phyloP scores from a whole-genome alignment of 176 grass and related monocot genomes.

The Aechmea fasciata region DNA sequence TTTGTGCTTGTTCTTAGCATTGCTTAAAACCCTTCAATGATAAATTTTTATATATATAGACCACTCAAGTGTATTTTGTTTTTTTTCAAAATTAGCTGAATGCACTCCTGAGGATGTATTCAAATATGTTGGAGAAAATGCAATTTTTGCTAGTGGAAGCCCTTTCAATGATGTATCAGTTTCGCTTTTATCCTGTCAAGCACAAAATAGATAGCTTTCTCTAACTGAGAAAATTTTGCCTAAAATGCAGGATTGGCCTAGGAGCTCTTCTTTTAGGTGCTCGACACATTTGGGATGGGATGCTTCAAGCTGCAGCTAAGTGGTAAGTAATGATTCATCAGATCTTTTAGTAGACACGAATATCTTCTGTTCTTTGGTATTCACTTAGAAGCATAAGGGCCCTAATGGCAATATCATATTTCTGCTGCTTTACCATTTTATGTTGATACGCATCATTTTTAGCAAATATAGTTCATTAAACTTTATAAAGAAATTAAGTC shows the following conservation, averaged over 20 bases:
- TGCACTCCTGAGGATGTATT: constrained; percentile 93
- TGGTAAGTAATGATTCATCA: constrained; percentile 44
- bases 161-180: constrained; percentile 50
- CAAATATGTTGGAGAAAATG: constrained; percentile 75
- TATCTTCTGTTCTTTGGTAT: not conserved
- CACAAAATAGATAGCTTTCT: constrained; percentile 4
- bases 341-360: constrained; percentile 1
- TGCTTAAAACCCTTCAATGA: constrained; percentile 8
- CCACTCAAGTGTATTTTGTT: not conserved
- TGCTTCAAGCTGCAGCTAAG: constrained; percentile 91
- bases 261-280: constrained; percentile 95
- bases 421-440: no score
- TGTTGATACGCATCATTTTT: no score
- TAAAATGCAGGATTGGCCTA: constrained; percentile 74
- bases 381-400: not conserved
- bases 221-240: constrained; percentile 22
- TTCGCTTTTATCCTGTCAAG: not conserved
- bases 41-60: constrained; percentile 2
- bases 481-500: no score
- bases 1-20: constrained; percentile 10
- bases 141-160: constrained; percentile 93
- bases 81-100: constrained; percentile 50
- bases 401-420: not conserved
- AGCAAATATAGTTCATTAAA: no score
- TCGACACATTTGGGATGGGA: constrained; percentile 68